Evolutionary conservation across 176 grass and related monocot species (phyloP), one percentile per base, ranked within the genome.

Genomic region (Thalia dealbata): DNA sequence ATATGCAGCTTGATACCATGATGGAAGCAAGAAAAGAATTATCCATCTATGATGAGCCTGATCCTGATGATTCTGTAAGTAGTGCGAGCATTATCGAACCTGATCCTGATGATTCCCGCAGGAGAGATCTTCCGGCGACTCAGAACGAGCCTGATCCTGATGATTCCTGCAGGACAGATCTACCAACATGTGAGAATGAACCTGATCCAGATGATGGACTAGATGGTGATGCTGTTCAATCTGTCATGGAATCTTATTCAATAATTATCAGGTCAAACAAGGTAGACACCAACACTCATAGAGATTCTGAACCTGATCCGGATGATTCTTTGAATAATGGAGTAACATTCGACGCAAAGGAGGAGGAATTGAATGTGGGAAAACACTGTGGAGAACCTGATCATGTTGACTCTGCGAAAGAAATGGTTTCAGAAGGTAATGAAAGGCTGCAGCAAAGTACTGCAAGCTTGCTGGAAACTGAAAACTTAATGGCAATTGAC

Each of bases 261-360:
- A 9, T 13, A 44, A 35, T 32, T 44, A 23, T 4, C 21, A 12
- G 32, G 32, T 43, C 65, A 44, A 68, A 14, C 35, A 68, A 43
- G 65, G 18, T 43, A n/a, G 38, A 44, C 19, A 68, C 38, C 42
- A 41, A 22, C 35, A 16, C 38, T n/a, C 60, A 46, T 7, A 70
- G 58, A 38, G 28, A 35, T 24, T 43, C 30, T 23, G 81, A 85
- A 58, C 73, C 78, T 80, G 84, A 86, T 82, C 76, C 81, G 76
- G 88, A 86, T 71, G 85, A 84, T 86, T 81, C 78, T 7, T 50
- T 52, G 26, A 77, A 35, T 82, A 78, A 59, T 35, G 78, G 61
- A 52, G 66, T 85, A 75, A 25, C 76, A 19, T 79, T 61, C 29
- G 62, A 86, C 48, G 43, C 61, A 52, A 32, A 50, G 44, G 24